Conservation (phyloP, 2,329 filamentous ascomycete genomes). For the Cryphonectria japonica region DNA sequence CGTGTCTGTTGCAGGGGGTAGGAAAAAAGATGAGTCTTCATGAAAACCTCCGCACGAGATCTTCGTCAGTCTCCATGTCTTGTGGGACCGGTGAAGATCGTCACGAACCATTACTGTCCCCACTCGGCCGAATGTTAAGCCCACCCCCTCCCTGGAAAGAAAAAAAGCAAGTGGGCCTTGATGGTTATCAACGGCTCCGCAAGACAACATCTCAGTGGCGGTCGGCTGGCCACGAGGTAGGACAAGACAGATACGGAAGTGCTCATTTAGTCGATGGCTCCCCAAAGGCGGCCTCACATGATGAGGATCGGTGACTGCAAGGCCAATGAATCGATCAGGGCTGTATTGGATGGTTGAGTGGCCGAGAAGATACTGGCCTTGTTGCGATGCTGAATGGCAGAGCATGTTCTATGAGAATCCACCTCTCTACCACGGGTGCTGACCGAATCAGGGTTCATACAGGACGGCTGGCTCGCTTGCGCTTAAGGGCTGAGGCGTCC, state of each 20-base stretch:
- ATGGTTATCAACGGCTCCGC: slow-evolving; percentile 25
- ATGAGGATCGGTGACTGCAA: slow-evolving; percentile 31
- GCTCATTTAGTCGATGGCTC: slow-evolving; percentile 4
- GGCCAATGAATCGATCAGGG: slow-evolving; percentile 25
- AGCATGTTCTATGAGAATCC: slow-evolving; percentile 22
- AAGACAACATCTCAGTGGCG: slow-evolving; percentile 2
- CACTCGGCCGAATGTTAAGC: slow-evolving; percentile 25
- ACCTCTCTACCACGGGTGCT: slow-evolving; percentile 14
- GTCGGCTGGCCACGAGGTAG: slow-evolving; percentile 10
- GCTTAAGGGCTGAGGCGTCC: slow-evolving; percentile 13
- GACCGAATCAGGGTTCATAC: slow-evolving; percentile 22
- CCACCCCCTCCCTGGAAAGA: slow-evolving; percentile 18
- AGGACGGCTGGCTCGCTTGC: slow-evolving; percentile 20
- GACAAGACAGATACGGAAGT: neutral
- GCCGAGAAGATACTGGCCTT: slow-evolving; percentile 15
- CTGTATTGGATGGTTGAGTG: slow-evolving; percentile 30
- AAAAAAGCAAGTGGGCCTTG: slow-evolving; percentile 10
- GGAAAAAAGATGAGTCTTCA: slow-evolving; percentile 14
- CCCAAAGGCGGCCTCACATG: slow-evolving; percentile 32
- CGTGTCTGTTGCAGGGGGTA: slow-evolving; percentile 17
- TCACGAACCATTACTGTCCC: slow-evolving; percentile 22
- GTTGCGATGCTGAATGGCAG: slow-evolving; percentile 27
- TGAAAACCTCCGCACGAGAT: slow-evolving; percentile 24
- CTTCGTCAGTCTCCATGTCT: slow-evolving; percentile 22
- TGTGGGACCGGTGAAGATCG: slow-evolving; percentile 27